Base-by-base conservation (phyloP, 257 asterid species). In the Thymus quinquecostatus region DNA sequence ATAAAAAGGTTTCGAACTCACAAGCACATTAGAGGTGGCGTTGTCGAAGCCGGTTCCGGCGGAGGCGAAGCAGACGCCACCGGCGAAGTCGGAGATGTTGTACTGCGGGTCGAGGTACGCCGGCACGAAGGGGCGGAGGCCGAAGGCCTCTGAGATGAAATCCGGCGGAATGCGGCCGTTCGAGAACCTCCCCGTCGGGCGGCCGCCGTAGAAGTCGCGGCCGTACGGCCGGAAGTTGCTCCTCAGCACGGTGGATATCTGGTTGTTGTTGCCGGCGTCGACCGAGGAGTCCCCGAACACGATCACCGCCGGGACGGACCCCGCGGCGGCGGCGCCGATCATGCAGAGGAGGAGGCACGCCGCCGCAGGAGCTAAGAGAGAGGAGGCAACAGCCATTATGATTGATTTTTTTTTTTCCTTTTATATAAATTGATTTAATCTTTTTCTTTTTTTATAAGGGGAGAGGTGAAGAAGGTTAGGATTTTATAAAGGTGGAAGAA, bases 231-330 rank as follows among this genome's bases (percentile, higher is more conserved):
- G 78, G 78, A 93, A 93, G 44, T 90, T 91, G 84, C 97, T 89
- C 89, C 83, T 85, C 13, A 90, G 77, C 48, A 89, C 68, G 7
- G 98, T 93, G 2, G 96, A 78, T 27, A 93, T 78, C 64, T 72
- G 81, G 84, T 93, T 93, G 75, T 90, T 90, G 85, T 93, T 93
- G 28, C 98, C 98, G 11, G 98, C 85, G 56, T 90, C 97, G 0
- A 93, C 98, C 0, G 97, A 87, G 0, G 98, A 90, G 84, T 93
- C 96, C 1, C 98, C 98, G 56, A 93, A 93, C 60, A 93, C 98
- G 54, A 93, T 90, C 51, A 93, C 74, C 28, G 98, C 96, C 30
- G 98, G 93, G 8, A 93, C 64, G 1, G 11, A 82, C 59, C 80
- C 75, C 0, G 60, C 64, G 58, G 68, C 82, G 0, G 68, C 82